Base-by-base conservation (phyloP, 225 moss, liverwort and hornwort species). In the Thuidium tamariscinum region DNA sequence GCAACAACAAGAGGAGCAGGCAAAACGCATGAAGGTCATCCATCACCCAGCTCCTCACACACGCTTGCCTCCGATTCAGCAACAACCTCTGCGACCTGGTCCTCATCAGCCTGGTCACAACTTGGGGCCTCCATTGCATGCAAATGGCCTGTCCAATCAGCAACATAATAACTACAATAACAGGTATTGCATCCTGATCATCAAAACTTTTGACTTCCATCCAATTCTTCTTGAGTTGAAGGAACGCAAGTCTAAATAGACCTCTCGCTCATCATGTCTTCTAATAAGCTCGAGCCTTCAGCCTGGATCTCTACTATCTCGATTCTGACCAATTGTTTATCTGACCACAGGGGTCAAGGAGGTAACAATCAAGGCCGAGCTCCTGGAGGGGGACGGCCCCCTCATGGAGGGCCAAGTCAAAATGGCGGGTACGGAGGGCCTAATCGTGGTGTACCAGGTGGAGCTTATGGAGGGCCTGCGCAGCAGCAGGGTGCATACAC, bases 1-100 rank as follows among this genome's bases (percentile, higher is more conserved):
- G 78, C 95, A 95, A 49, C 95, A 94, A 36, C 96, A 95, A 84
- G 96, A 96, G 84, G 96, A 96, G 77, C 90, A 94, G 85, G 96
- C 94, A 10, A 96, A 96, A 83, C 93, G 96, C 78, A 92, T 94
- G 89, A 96, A 96, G 87, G 92, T 92, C 68, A 89, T 91, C 76
- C 95, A 96, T 86, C 95, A 95, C 77, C 94, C 94, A 82, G 88
- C 94, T 86, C 95, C 93, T 76, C 94, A 95, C 79, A 89, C 93
- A 46, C 95, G 96, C 65, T 88, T 94, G 61, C 94, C 95, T 84
- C 95, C 92, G 49, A 91, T 92, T 81, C 96, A 93, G 73, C 89
- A 93, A 67, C 91, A 91, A 88, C 86, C 93, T 89, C 90, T 94
- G 21, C 94, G 95, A 61, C 88, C 95, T 88, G 94, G 91, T 74